Percentiles rank a stretch among this genome's conserved stretches.
phyloP scores from a whole-genome alignment of 805 yeast genomes.

The Sporopachydermia quercuum region DNA sequence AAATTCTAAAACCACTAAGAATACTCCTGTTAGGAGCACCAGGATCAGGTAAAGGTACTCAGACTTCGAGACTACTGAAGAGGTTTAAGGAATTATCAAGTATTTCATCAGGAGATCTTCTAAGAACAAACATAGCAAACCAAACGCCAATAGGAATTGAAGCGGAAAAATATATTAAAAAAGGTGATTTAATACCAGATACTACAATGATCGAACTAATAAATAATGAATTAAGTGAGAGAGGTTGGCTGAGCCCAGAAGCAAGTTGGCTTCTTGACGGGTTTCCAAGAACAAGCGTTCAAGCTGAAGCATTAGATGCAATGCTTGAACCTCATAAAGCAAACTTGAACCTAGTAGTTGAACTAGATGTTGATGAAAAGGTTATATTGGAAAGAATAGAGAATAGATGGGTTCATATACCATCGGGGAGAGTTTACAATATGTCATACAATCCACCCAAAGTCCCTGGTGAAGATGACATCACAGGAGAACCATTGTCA shows the following conservation, averaged over 20 bases:
- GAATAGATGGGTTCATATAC: slow-evolving; percentile 70
- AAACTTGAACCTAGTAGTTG: slow-evolving; percentile 62
- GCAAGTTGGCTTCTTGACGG: slow-evolving; percentile 77
- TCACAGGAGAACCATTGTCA: slow-evolving; percentile 74
- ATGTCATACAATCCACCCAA: slow-evolving; percentile 83
- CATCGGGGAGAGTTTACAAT: slow-evolving; percentile 81
- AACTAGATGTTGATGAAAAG: slow-evolving; percentile 73
- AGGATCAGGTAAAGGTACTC: slow-evolving; percentile 92
- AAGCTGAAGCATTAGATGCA: slow-evolving; percentile 46
- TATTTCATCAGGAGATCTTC: slow-evolving; percentile 73
- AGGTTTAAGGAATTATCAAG: slow-evolving; percentile 38
- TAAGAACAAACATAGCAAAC: slow-evolving; percentile 49
- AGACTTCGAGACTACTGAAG: slow-evolving; percentile 49
- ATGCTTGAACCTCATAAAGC: slow-evolving; percentile 21
- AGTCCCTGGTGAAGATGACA: slow-evolving; percentile 64
- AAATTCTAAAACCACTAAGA: too few relatives aligned
- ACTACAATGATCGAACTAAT: slow-evolving; percentile 45
- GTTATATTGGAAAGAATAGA: slow-evolving; percentile 71
- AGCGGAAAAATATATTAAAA: slow-evolving; percentile 40
- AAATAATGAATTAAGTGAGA: slow-evolving; percentile 27
- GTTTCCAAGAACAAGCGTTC: slow-evolving; percentile 69
- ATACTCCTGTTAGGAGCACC: slow-evolving; percentile 81
- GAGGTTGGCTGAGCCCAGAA: slow-evolving; percentile 27
- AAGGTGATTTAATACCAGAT: slow-evolving; percentile 69
- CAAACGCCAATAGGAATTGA: slow-evolving; percentile 28